Evolutionary conservation across 106 monocot genomes (phyloP).

Genomic region (Dactylorhiza incarnata): DNA sequence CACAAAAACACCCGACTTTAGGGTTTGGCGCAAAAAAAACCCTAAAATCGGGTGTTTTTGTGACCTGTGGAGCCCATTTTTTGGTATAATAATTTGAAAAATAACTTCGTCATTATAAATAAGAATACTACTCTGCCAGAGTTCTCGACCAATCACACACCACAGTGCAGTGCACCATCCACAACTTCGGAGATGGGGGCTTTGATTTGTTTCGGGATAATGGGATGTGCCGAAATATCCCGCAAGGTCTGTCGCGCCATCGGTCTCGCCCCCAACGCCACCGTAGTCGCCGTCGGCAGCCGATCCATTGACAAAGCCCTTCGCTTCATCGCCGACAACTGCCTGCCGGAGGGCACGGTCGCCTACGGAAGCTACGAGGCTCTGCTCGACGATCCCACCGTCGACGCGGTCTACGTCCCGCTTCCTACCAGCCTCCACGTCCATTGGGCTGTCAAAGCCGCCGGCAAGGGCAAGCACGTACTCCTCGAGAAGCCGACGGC

Average conservation of each 20-base stretch:
- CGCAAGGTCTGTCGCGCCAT: conserved; percentile 57
- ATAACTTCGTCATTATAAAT: too few species aligned
- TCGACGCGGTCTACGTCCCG: conserved; percentile 68
- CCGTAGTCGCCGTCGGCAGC: conserved; percentile 46
- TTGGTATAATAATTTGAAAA: too few species aligned
- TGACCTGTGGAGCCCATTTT: too few species aligned
- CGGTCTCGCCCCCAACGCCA: conserved; percentile 38
- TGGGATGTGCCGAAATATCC: conserved; percentile 65
- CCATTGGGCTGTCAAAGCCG: conserved; percentile 50
- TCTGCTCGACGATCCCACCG: conserved; percentile 45
- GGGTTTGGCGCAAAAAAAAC: too few species aligned
- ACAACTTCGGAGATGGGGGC: background rate
- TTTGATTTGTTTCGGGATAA: conserved; percentile 52
- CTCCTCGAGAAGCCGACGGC: conserved; percentile 14
- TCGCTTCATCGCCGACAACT: conserved; percentile 42
- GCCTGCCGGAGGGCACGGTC: conserved; percentile 19
- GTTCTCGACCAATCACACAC: too few species aligned
- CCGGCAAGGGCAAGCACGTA: conserved; percentile 54
- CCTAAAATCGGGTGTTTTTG: too few species aligned
- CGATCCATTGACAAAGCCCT: conserved; percentile 51
- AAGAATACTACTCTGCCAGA: too few species aligned
- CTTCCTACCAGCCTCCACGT: conserved; percentile 70
- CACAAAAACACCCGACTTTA: too few species aligned
- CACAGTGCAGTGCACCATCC: too few species aligned
- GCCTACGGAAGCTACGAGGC: conserved; percentile 51